Conservation (phyloP, 495 filamentous ascomycete species). For the Lophiotrema nucula region DNA sequence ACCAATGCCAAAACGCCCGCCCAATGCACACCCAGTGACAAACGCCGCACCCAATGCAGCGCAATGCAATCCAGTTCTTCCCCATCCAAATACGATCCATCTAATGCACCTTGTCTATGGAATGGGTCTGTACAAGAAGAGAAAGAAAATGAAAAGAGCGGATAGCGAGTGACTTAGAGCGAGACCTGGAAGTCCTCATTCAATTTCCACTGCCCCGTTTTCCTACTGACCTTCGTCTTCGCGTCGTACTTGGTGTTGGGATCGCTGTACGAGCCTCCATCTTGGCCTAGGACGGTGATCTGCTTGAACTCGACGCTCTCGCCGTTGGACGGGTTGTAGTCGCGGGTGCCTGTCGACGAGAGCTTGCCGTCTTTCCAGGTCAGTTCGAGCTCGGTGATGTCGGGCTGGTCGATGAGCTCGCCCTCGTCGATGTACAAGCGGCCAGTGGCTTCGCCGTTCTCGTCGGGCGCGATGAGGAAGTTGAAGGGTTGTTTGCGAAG, state of each 20-base stretch:
- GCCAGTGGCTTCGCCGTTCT: slow-evolving; percentile 51
- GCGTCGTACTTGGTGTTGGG: neutral
- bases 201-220: slow-evolving; percentile 26
- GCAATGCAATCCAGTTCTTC: too few relatives aligned
- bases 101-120: too few relatives aligned
- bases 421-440: slow-evolving; percentile 52
- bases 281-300: slow-evolving; percentile 22
- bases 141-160: too few relatives aligned
- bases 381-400: slow-evolving; percentile 36
- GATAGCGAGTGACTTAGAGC: too few relatives aligned
- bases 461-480: slow-evolving; percentile 64
- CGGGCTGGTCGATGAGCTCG: slow-evolving; percentile 37
- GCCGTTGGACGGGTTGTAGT: slow-evolving; percentile 1
- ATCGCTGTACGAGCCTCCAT: neutral
- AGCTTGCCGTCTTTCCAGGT: slow-evolving; percentile 25
- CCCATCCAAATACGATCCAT: neutral
- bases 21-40: too few relatives aligned
- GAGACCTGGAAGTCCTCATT: slow-evolving; percentile 10
- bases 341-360: slow-evolving; percentile 3
- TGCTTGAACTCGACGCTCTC: slow-evolving; percentile 19
- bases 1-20: too few relatives aligned
- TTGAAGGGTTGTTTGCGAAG: slow-evolving; percentile 66
- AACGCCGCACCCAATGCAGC: too few relatives aligned
- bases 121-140: too few relatives aligned
- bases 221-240: slow-evolving; percentile 1